Conservation (phyloP, 768 basidiomycete species). For the Hericium rajendrae region DNA sequence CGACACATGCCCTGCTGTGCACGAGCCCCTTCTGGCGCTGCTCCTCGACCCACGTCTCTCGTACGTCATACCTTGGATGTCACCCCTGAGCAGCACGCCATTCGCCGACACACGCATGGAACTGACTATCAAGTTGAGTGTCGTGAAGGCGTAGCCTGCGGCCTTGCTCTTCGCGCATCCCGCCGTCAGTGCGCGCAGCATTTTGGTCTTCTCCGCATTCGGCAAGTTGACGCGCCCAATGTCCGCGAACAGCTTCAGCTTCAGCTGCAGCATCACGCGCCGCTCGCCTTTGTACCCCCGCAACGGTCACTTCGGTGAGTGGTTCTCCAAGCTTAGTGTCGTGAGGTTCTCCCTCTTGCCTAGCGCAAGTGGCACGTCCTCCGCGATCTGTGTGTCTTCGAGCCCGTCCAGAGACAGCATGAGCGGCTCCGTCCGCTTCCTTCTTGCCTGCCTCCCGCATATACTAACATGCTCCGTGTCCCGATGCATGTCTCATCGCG, state of each 20-base stretch:
- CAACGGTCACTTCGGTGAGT: constrained; percentile 82
- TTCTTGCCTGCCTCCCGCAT: constrained; percentile 32
- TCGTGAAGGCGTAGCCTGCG: constrained; percentile 91
- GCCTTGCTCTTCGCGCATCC: constrained; percentile 77
- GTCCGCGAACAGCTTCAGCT: constrained; percentile 90
- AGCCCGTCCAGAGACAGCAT: constrained; percentile 54
- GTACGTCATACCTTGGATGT: constrained; percentile 41
- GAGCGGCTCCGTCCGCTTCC: constrained; percentile 35
- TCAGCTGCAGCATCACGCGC: constrained; percentile 68
- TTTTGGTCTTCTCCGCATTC: constrained; percentile 88
- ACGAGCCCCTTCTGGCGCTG: constrained; percentile 32
- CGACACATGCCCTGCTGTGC: constrained; percentile 43
- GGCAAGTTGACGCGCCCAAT: constrained; percentile 93
- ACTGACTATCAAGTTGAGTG: constrained; percentile 87
- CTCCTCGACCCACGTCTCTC: constrained; percentile 61
- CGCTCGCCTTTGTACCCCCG: constrained; percentile 68
- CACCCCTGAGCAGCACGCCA: constrained; percentile 59
- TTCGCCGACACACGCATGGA: constrained; percentile 79
- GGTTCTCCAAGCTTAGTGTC: constrained; percentile 48
- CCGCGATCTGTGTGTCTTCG: constrained; percentile 27
- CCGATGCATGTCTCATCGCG: too few species aligned
- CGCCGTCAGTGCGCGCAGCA: constrained; percentile 82
- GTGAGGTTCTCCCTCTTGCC: constrained; percentile 45
- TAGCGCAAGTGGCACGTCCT: constrained; percentile 56
- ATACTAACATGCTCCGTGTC: too few species aligned